A percentile compares a stretch with the other conserved stretches of the same genome.
These are phyloP conservation scores for Blastocystis sp. DNA, from an alignment of 352 stramenopile species.

Conservation along the genomic window DNA sequence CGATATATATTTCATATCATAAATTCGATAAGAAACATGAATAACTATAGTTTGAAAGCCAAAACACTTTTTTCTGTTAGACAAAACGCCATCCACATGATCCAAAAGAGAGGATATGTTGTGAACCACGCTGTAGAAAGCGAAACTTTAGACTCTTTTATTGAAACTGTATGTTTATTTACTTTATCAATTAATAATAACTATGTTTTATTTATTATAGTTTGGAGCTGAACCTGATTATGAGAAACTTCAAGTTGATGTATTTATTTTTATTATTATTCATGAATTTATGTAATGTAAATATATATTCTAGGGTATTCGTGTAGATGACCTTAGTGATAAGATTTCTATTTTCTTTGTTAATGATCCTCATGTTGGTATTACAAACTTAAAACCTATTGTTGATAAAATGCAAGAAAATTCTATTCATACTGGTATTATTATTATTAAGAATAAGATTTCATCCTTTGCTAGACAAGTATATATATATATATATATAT, in stretches of 20 bases:
- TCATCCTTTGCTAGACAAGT: constrained; percentile 13
- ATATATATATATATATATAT: not conserved
- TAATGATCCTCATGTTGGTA: constrained; percentile 1
- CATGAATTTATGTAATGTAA: not conserved
- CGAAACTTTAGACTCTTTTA: constrained; percentile 25
- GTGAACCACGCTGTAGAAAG: constrained; percentile 15
- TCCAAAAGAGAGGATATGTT: constrained; percentile 32
- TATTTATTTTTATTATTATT: not conserved
- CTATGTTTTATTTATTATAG: constrained; percentile 3
- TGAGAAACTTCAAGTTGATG: constrained; percentile 23
- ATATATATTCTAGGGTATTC: no score
- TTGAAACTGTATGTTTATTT: not conserved
- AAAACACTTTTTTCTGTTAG: constrained; percentile 28
- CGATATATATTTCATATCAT: no score
- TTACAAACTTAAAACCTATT: constrained; percentile 8
- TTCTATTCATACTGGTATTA: constrained; percentile 14
- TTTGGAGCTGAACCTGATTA: constrained; percentile 17
- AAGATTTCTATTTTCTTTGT: constrained; percentile 10
- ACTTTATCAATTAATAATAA: no score
- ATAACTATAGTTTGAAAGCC: constrained; percentile 26
- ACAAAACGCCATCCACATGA: constrained; percentile 37
- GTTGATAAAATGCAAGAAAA: constrained; percentile 30
- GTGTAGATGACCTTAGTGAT: constrained; percentile 20
- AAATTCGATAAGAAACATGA: not conserved
- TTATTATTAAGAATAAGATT: constrained; percentile 28